Evolutionary conservation across 306 rosid species (phyloP).

Genomic region (Coriaria nepalensis): DNA sequence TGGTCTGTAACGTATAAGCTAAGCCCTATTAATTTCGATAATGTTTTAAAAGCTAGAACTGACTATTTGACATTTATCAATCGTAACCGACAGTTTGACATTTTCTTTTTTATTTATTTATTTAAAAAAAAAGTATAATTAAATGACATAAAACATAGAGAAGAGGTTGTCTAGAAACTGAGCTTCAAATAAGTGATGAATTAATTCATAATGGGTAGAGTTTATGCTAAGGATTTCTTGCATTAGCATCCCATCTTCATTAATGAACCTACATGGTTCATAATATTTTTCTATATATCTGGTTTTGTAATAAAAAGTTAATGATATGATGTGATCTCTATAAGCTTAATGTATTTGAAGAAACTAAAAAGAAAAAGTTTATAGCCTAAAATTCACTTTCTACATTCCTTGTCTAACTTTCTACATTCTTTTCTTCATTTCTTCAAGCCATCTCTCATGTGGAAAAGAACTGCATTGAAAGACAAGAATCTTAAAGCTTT

Average conservation of each 20-base stretch:
- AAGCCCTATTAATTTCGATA: not conserved
- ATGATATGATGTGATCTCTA: conserved; percentile 7
- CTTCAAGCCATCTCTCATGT: conserved; percentile 18
- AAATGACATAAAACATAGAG: no score
- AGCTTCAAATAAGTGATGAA: not conserved
- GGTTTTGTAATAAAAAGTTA: not conserved
- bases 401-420: conserved; percentile 23
- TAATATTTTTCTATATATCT: no score
- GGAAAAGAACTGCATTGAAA: not conserved
- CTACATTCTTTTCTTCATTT: conserved; percentile 40
- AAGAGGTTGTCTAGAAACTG: no score
- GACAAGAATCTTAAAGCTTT: conserved; percentile 1
- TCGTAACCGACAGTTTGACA: no score
- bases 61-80: not conserved
- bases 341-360: conserved; percentile 21
- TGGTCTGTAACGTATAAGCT: no score
- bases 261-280: no score
- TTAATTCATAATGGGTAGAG: not conserved
- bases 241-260: not conserved
- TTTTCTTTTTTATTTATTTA: no score
- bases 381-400: conserved; percentile 15
- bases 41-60: not conserved
- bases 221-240: no score
- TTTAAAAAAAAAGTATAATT: no score
- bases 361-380: not conserved